Percentiles rank a stretch among this genome's conserved stretches.
Conservation (phyloP, 2,329 filamentous ascomycete species). For the Cordyceps javanica region DNA sequence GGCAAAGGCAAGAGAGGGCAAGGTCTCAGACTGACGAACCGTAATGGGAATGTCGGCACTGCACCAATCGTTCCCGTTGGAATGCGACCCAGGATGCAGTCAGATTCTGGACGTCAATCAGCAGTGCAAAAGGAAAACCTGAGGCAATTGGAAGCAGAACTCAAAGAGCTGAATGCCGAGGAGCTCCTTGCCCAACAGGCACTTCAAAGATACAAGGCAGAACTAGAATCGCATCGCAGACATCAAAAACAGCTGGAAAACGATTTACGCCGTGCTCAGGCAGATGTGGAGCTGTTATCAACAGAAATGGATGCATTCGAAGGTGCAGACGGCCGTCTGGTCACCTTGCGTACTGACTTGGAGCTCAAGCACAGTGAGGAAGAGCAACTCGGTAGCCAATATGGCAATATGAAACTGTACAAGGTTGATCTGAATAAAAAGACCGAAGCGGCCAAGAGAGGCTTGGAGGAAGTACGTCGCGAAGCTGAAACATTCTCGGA, state of each 20-base stretch:
- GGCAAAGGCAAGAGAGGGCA: conserved; percentile 44
- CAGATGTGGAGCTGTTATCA: conserved; percentile 43
- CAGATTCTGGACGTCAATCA: conserved; percentile 65
- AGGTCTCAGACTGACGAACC: conserved; percentile 52
- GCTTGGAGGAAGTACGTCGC: conserved; percentile 26
- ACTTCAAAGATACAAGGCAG: conserved; percentile 41
- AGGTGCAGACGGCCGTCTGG: conserved; percentile 61
- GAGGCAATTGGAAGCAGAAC: conserved; percentile 48
- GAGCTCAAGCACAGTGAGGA: conserved; percentile 43
- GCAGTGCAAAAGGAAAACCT: conserved; percentile 42
- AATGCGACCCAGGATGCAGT: conserved; percentile 66
- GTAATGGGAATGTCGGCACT: conserved; percentile 34
- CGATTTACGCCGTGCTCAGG: conserved; percentile 53
- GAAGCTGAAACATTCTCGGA: conserved; percentile 36
- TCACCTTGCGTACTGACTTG: conserved; percentile 52
- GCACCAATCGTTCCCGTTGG: conserved; percentile 40
- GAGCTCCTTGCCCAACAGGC: conserved; percentile 41
- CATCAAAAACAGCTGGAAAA: conserved; percentile 39
- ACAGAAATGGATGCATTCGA: conserved; percentile 61
- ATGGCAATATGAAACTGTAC: conserved; percentile 43
- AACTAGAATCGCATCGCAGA: conserved; percentile 37
- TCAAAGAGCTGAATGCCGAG: conserved; percentile 44
- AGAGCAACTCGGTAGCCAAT: conserved; percentile 48
- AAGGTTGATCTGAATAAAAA: conserved; percentile 43
- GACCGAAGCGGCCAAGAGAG: conserved; percentile 34